phyloP scores from a whole-genome alignment of 2,329 filamentous ascomycete species.

The Colletotrichum caudatum region DNA sequence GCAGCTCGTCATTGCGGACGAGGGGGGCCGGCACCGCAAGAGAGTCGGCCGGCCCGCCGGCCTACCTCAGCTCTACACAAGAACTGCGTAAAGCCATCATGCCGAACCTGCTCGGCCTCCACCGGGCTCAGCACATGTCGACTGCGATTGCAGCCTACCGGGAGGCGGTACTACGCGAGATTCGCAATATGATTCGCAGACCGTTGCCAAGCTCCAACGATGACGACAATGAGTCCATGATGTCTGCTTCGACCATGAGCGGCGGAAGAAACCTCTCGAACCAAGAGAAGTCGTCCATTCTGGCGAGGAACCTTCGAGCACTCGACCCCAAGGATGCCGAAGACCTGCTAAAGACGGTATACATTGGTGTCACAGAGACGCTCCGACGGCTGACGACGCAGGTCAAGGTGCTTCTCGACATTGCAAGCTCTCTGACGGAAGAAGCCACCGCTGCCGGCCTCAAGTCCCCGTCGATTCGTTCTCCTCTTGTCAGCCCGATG shows the following conservation, averaged over 20 bases:
- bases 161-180: slow-evolving; percentile 85
- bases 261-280: slow-evolving; percentile 77
- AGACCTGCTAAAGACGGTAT: slow-evolving; percentile 82
- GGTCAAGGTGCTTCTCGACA: slow-evolving; percentile 93
- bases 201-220: slow-evolving; percentile 93
- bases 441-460: slow-evolving; percentile 52
- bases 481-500: slow-evolving; percentile 65
- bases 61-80: slow-evolving; percentile 81
- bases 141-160: slow-evolving; percentile 87
- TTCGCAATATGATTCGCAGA: slow-evolving; percentile 84
- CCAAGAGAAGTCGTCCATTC: slow-evolving; percentile 88
- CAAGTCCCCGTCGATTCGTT: slow-evolving; percentile 62
- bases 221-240: slow-evolving; percentile 91
- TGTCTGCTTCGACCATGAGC: slow-evolving; percentile 82
- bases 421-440: slow-evolving; percentile 79
- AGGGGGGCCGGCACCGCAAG: slow-evolving; percentile 74
- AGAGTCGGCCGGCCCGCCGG: slow-evolving; percentile 77
- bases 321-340: slow-evolving; percentile 89
- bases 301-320: slow-evolving; percentile 88
- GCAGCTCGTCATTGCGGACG: slow-evolving; percentile 77
- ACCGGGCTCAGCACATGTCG: slow-evolving; percentile 82
- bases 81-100: slow-evolving; percentile 77
- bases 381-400: slow-evolving; percentile 88
- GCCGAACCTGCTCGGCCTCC: slow-evolving; percentile 80
- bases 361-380: slow-evolving; percentile 88